Conservation (phyloP, 306 rosid species). For the Cicer yamashitae region DNA sequence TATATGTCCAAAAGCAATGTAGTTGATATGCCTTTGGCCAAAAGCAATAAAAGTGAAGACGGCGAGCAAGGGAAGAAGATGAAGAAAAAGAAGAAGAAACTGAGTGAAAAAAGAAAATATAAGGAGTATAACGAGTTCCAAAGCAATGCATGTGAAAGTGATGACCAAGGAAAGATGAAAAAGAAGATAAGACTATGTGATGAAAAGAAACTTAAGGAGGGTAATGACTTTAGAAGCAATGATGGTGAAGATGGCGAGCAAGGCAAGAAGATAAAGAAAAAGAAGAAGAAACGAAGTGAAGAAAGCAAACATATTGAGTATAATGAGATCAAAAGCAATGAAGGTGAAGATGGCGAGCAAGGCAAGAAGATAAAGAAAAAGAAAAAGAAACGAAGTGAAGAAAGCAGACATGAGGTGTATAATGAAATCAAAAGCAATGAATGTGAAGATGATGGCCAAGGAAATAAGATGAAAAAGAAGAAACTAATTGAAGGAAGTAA, state of each 20-base stretch:
- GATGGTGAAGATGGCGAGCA: not conserved
- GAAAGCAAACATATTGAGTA: not conserved
- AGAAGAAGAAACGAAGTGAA: not conserved
- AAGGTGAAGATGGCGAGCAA: conserved; percentile 1
- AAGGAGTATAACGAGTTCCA: not conserved
- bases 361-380: not conserved
- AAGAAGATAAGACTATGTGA: not conserved
- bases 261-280: not conserved
- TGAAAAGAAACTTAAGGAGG: not conserved
- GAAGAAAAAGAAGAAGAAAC: conserved; percentile 9
- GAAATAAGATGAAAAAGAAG: too few species aligned
- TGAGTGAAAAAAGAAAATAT: not conserved
- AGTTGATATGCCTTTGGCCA: not conserved
- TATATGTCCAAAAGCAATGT: not conserved
- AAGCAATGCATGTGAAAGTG: conserved; percentile 3
- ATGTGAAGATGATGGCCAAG: too few species aligned
- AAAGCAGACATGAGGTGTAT: too few species aligned
- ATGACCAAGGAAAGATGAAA: conserved; percentile 1
- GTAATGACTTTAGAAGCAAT: not conserved
- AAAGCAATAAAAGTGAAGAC: not conserved
- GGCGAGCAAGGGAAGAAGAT: not conserved
- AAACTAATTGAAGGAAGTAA: too few species aligned
- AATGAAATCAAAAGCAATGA: too few species aligned
- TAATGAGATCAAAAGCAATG: not conserved
- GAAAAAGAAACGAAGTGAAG: too few species aligned